These are phyloP conservation scores for Rhypophila decipiens DNA, from an alignment of 495 filamentous ascomycete genomes.

Conservation along the genomic window DNA sequence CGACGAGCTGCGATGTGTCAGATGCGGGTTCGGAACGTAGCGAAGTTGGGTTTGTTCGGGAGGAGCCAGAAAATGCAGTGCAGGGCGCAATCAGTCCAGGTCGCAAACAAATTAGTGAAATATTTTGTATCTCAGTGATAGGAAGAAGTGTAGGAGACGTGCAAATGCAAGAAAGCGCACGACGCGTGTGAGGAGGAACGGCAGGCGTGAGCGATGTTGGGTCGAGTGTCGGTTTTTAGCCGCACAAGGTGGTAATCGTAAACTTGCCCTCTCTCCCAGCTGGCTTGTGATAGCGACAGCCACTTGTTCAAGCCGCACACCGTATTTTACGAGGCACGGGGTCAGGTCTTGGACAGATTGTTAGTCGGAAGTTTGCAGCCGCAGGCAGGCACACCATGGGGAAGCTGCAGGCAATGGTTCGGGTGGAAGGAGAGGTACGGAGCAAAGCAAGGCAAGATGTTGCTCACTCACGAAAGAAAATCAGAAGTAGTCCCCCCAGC, in stretches of 20 bases:
- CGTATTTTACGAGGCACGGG: too few species aligned
- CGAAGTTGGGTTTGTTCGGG: neutral
- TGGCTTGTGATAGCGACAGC: neutral
- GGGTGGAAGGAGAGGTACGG: too few species aligned
- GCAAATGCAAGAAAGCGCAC: neutral
- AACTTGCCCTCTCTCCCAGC: neutral
- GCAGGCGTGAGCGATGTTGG: neutral
- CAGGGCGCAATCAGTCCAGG: neutral
- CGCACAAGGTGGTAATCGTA: neutral
- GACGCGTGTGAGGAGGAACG: neutral
- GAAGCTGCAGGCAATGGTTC: too few species aligned
- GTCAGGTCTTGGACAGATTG: too few species aligned
- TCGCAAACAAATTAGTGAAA: neutral
- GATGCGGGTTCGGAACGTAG: neutral
- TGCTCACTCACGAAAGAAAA: too few species aligned
- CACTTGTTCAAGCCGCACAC: neutral
- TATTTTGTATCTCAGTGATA: neutral
- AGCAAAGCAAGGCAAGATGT: neutral
- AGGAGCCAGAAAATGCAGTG: neutral
- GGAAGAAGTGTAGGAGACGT: neutral
- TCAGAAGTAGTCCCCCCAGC: neutral
- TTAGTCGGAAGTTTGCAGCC: neutral
- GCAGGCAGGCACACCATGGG: neutral
- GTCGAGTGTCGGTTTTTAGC: neutral
- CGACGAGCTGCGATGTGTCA: neutral